Evolutionary conservation across 164 flowering plant genomes (phyloP).

Genomic region (Akebia trifoliata): DNA sequence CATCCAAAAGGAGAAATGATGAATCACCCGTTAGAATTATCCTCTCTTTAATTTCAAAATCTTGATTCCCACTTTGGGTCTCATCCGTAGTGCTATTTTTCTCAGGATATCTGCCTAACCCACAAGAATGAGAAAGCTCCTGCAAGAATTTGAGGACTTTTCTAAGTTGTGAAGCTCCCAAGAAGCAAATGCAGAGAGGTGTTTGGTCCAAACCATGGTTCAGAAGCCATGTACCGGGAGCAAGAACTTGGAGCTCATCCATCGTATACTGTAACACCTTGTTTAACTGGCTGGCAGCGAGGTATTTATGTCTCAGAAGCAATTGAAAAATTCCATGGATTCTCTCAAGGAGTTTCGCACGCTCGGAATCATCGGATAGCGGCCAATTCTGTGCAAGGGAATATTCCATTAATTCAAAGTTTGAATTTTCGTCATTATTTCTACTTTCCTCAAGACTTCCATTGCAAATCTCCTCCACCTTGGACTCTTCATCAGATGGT

Average conservation of each 20-base stretch:
- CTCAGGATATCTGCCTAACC: constrained; percentile 59
- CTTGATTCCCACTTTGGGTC: constrained; percentile 21
- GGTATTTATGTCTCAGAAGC: constrained; percentile 65
- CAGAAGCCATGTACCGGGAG: constrained; percentile 53
- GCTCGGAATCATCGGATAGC: constrained; percentile 68
- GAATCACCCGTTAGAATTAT: constrained; percentile 56
- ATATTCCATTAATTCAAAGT: constrained; percentile 34
- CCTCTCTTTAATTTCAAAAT: constrained; percentile 44
- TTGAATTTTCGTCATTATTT: constrained; percentile 24
- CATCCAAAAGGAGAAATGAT: constrained; percentile 55
- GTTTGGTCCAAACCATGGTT: constrained; percentile 60
- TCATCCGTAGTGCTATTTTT: constrained; percentile 46
- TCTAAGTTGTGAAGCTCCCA: constrained; percentile 67
- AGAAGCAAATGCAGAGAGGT: constrained; percentile 83
- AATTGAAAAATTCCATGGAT: constrained; percentile 57
- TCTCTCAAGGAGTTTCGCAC: constrained; percentile 71
- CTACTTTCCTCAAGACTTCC: constrained; percentile 22
- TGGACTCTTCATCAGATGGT: constrained; percentile 7
- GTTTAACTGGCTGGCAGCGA: constrained; percentile 70
- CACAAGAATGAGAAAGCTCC: constrained; percentile 73
- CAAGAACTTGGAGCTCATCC: constrained; percentile 69
- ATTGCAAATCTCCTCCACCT: constrained; percentile 24
- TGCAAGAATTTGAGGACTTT: constrained; percentile 80
- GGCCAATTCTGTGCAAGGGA: constrained; percentile 55
- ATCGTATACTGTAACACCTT: constrained; percentile 72